These are phyloP conservation scores for Stephanodiscus triporus DNA, from an alignment of 108 stramenopile species.

Conservation along the genomic window DNA sequence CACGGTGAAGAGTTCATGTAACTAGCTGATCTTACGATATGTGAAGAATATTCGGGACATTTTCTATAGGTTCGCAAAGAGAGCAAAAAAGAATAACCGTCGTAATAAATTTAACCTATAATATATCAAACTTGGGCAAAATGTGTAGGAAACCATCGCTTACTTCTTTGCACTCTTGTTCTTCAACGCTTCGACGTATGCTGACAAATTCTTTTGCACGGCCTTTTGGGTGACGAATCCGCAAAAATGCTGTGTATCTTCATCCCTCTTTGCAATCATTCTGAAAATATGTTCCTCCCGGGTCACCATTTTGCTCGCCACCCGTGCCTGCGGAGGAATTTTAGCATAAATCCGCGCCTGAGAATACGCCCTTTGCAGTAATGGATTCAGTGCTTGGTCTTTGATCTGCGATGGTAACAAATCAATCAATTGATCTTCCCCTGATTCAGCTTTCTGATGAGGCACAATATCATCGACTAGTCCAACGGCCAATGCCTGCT, in stretches of 20 bases:
- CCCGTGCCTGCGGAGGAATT: conserved; percentile 64
- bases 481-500: conserved; percentile 64
- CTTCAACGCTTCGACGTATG: conserved; percentile 62
- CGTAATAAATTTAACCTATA: background rate
- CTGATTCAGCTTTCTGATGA: conserved; percentile 22
- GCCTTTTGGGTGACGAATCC: conserved; percentile 62
- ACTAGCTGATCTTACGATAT: background rate
- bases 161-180: conserved; percentile 50
- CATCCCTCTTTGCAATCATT: conserved; percentile 54
- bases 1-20: conserved; percentile 44
- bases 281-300: conserved; percentile 53
- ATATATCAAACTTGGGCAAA: too few relatives aligned
- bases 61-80: background rate
- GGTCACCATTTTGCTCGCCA: conserved; percentile 67
- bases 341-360: conserved; percentile 48
- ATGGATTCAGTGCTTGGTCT: conserved; percentile 28
- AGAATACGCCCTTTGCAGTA: conserved; percentile 46
- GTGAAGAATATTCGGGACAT: background rate
- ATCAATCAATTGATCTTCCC: conserved; percentile 11
- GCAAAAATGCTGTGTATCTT: conserved; percentile 69
- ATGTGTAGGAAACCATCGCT: too few relatives aligned
- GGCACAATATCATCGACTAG: conserved; percentile 77
- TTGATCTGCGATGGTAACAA: conserved; percentile 28
- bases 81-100: background rate
- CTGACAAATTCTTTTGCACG: conserved; percentile 62